These are phyloP conservation scores for Acrasis kona DNA, from an alignment of 78 protist species.

Conservation along the genomic window DNA sequence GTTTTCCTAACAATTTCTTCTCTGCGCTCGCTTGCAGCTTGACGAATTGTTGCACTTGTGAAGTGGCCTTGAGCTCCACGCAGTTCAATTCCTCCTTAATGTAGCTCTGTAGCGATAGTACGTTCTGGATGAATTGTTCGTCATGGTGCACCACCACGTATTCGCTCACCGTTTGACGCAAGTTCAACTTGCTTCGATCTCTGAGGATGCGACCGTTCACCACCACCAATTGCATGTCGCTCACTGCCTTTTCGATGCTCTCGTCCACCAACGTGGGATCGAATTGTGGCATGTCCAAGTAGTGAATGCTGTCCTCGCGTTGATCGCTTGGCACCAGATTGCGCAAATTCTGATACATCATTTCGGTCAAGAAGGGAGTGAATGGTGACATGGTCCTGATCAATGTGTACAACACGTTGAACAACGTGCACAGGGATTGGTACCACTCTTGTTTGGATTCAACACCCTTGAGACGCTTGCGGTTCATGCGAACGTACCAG, in stretches of 20 bases:
- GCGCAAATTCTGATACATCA: constrained; percentile 77
- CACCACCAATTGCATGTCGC: constrained; percentile 73
- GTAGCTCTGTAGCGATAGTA: constrained; percentile 4
- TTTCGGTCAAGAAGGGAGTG: constrained; percentile 97
- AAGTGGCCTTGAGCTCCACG: not conserved
- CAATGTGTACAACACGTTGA: constrained; percentile 43
- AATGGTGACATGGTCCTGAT: constrained; percentile 90
- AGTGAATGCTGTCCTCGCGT: constrained; percentile 71
- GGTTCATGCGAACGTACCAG: constrained; percentile 92
- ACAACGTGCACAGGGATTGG: constrained; percentile 23
- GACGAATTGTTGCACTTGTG: constrained; percentile 15
- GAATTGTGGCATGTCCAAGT: constrained; percentile 48
- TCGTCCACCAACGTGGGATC: constrained; percentile 33
- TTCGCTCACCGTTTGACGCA: constrained; percentile 26
- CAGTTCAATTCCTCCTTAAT: constrained; percentile 34
- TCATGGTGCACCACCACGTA: not conserved
- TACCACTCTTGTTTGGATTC: constrained; percentile 9
- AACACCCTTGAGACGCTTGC: constrained; percentile 49
- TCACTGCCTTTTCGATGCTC: constrained; percentile 46
- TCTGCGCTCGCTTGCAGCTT: not conserved
- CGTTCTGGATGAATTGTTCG: not conserved
- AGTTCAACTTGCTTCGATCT: constrained; percentile 58
- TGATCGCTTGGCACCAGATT: constrained; percentile 36
- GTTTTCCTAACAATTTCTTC: not conserved
- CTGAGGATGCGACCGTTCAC: constrained; percentile 66